phyloP scores from a whole-genome alignment of 2,329 filamentous ascomycete species.

The Colletotrichum abscissum region DNA sequence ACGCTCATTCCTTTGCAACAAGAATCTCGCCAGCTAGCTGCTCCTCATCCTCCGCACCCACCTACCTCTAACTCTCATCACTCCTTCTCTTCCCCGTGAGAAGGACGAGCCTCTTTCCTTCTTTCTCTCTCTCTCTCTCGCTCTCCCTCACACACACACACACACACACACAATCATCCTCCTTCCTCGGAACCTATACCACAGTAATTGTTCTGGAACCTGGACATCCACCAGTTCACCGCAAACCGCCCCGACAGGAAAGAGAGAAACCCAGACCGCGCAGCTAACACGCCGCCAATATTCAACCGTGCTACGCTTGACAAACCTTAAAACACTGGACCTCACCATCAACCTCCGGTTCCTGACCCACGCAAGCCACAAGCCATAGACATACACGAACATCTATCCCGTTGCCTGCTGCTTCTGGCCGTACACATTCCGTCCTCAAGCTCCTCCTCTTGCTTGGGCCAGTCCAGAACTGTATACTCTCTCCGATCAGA shows the following conservation, averaged over 20 bases:
- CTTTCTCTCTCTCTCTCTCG: no score
- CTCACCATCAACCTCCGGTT: constrained; percentile 16
- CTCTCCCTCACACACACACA: no score
- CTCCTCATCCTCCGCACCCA: not conserved
- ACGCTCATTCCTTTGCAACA: not conserved
- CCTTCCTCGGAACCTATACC: not conserved
- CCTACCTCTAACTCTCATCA: not conserved
- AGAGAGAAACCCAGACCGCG: not conserved
- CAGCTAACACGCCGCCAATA: not conserved
- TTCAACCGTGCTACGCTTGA: constrained; percentile 24
- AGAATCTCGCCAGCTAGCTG: not conserved
- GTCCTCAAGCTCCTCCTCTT: not conserved
- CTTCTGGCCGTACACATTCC: constrained; percentile 9
- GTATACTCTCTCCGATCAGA: not conserved
- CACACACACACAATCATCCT: no score
- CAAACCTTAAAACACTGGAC: constrained; percentile 30
- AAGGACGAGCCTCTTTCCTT: not conserved
- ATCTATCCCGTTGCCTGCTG: not conserved
- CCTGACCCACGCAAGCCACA: constrained; percentile 25
- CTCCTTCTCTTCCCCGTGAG: not conserved
- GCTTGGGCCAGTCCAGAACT: not conserved
- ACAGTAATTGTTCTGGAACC: not conserved
- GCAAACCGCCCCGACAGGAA: not conserved
- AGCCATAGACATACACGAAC: constrained; percentile 10
- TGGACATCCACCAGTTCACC: not conserved